Conservation (phyloP, 1,284 basidiomycete species). For the Irpex lacteus region DNA sequence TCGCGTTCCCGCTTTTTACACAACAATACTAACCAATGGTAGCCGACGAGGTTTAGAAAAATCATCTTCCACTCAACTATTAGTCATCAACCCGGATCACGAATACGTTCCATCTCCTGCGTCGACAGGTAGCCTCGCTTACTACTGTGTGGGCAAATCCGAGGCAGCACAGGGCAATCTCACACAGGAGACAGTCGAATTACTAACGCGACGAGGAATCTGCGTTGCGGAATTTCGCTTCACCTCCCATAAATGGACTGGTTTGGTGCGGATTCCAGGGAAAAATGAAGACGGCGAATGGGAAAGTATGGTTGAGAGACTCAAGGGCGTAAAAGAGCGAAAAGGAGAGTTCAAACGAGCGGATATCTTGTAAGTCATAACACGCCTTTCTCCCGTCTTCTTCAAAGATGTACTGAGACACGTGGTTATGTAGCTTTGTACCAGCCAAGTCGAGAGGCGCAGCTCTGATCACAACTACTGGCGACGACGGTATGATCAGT, state of each 20-base stretch:
- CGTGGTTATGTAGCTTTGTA: constrained; percentile 36
- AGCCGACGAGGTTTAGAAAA: constrained; percentile 42
- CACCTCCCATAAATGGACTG: constrained; percentile 42
- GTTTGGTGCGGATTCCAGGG: constrained; percentile 45
- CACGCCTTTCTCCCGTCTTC: neutral
- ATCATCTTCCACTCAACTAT: constrained; percentile 20
- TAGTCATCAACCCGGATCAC: neutral
- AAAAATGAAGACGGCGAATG: constrained; percentile 20
- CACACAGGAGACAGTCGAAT: constrained; percentile 36
- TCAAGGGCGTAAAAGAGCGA: constrained; percentile 27
- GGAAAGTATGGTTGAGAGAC: constrained; percentile 27
- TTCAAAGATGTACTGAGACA: neutral
- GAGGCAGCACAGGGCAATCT: constrained; percentile 8
- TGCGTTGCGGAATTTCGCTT: constrained; percentile 32
- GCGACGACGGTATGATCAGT: constrained; percentile 43
- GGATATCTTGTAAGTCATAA: constrained; percentile 41
- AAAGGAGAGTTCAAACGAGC: constrained; percentile 39
- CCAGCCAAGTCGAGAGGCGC: constrained; percentile 47
- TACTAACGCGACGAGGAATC: constrained; percentile 41
- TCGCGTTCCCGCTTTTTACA: neutral
- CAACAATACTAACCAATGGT: neutral
- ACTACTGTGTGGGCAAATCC: constrained; percentile 16
- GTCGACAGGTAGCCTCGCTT: constrained; percentile 8
- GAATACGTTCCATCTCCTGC: neutral
- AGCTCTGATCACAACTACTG: constrained; percentile 49